Base-by-base conservation (phyloP, 1,284 basidiomycete genomes). In the Cryptococcus hybrid region DNA sequence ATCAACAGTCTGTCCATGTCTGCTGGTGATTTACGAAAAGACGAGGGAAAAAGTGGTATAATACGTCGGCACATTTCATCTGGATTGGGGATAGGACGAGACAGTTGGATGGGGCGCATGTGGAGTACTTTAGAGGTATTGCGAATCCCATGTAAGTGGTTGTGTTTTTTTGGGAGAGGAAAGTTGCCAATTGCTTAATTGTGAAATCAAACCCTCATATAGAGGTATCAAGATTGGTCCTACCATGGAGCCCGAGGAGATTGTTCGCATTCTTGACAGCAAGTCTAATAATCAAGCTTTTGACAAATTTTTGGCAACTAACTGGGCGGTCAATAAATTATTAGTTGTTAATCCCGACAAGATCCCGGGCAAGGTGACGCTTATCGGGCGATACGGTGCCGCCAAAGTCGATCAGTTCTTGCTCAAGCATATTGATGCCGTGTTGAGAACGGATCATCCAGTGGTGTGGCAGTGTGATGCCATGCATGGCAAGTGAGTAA, bases 81-180 rank as follows among this genome's bases (percentile, higher is more conserved):
- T 99, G 95, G 95, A 90, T 99, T 55, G 95, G 95, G 0, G 95
- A 99, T 78, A 85, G 95, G 51, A 98, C 95, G n/a, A 81, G 95
- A 47, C 91, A 96, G 77, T 79, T 97, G 3, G 85, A 87, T 59
- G 92, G 92, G 13, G 95, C 94, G 1, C 95, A 99, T 72, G 86
- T 97, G 37, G 95, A 98, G 79, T 95, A 94, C 77, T 94, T 95
- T 78, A 82, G 92, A 51, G 92, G 94, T 3, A 91, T 99, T 58
- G 84, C 90, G 50, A 99, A 99, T 76, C 95, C 95, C 0, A 91
- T 99, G 72, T 76, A 53, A 68, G 74, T 60, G 24, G 24, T 24
- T 24, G 24, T 24, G 24, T 24, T 24, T 24, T 24, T 24, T 24
- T 24, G 15, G 24, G 5, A n/a, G 40, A 34, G 24, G 44, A 5